These are phyloP conservation scores for Arabis alpina DNA, from an alignment of 345 rosid species.

Conservation along the genomic window DNA sequence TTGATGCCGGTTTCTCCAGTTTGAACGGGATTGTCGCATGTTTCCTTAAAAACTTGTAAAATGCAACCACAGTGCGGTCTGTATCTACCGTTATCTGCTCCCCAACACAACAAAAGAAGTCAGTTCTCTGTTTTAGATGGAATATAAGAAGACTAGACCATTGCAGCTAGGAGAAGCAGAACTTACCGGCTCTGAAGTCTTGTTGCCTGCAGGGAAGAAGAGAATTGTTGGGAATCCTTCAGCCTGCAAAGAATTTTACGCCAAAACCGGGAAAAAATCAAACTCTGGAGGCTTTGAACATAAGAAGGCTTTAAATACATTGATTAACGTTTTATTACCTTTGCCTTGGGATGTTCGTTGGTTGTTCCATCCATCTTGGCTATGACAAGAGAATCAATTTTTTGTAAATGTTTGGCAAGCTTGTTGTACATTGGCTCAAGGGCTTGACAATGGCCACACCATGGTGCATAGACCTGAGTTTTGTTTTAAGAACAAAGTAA, in stretches of 20 bases:
- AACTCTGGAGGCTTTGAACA: conserved; percentile 6
- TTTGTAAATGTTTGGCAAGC: conserved; percentile 84
- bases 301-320: background rate
- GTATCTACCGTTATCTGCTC: conserved; percentile 82
- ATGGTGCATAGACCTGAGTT: conserved; percentile 89
- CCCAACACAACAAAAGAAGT: conserved; percentile 27
- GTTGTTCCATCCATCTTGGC: conserved; percentile 99
- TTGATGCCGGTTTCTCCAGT: conserved; percentile 74
- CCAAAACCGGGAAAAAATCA: background rate
- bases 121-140: background rate
- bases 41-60: conserved; percentile 88
- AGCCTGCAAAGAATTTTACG: conserved; percentile 51
- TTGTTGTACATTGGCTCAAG: conserved; percentile 92
- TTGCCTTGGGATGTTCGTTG: conserved; percentile 96
- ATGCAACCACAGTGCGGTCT: conserved; percentile 93
- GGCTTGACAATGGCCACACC: conserved; percentile 99
- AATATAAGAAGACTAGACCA: background rate
- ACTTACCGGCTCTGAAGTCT: conserved; percentile 94
- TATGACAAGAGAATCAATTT: conserved; percentile 80
- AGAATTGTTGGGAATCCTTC: conserved; percentile 98
- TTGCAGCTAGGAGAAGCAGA: conserved; percentile 11
- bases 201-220: conserved; percentile 98
- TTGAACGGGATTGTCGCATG: conserved; percentile 93
- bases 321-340: conserved; percentile 52
- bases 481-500: background rate